Evolutionary conservation across 1,284 basidiomycete species (phyloP).

Genomic region (Volvariella volvacea): DNA sequence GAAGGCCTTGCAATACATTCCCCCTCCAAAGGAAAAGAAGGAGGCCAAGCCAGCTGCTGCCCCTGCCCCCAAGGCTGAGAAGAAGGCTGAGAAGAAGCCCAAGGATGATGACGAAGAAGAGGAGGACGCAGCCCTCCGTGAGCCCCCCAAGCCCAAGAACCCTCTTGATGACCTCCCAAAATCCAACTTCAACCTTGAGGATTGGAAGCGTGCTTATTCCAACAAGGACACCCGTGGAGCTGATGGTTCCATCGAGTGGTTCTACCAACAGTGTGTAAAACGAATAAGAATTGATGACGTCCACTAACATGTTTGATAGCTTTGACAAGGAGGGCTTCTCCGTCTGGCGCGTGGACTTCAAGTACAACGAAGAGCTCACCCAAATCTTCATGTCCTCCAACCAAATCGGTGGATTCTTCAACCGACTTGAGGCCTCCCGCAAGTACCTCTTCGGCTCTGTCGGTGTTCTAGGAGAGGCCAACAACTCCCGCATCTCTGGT

Average conservation of each 20-base stretch:
- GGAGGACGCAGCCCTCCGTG: slow-evolving; percentile 32
- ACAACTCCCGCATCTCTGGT: slow-evolving; percentile 71
- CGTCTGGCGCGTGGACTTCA: slow-evolving; percentile 90
- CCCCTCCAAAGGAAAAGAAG: slow-evolving; percentile 73
- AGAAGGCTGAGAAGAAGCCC: slow-evolving; percentile 51
- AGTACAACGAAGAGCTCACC: slow-evolving; percentile 95
- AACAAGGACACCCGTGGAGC: slow-evolving; percentile 90
- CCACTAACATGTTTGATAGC: slow-evolving; percentile 38
- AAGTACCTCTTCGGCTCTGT: slow-evolving; percentile 94
- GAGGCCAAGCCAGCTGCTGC: slow-evolving; percentile 40
- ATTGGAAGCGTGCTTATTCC: slow-evolving; percentile 97
- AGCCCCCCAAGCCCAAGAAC: slow-evolving; percentile 75
- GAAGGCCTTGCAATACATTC: slow-evolving; percentile 59
- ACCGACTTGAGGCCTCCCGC: slow-evolving; percentile 90
- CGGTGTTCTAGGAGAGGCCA: slow-evolving; percentile 82
- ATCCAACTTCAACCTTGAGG: slow-evolving; percentile 90
- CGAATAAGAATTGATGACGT: slow-evolving; percentile 9
- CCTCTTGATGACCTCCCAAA: slow-evolving; percentile 91
- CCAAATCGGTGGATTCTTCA: slow-evolving; percentile 92
- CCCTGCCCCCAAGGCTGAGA: slow-evolving; percentile 50
- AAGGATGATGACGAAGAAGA: slow-evolving; percentile 61
- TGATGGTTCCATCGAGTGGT: slow-evolving; percentile 76
- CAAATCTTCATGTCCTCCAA: slow-evolving; percentile 89
- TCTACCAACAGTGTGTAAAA: slow-evolving; percentile 75
- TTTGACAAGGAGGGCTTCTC: slow-evolving; percentile 92